A percentile compares a stretch with the other conserved stretches of the same genome.
Conservation (phyloP, 1,139 yeast genomes). For the Candida sanyaensis region DNA sequence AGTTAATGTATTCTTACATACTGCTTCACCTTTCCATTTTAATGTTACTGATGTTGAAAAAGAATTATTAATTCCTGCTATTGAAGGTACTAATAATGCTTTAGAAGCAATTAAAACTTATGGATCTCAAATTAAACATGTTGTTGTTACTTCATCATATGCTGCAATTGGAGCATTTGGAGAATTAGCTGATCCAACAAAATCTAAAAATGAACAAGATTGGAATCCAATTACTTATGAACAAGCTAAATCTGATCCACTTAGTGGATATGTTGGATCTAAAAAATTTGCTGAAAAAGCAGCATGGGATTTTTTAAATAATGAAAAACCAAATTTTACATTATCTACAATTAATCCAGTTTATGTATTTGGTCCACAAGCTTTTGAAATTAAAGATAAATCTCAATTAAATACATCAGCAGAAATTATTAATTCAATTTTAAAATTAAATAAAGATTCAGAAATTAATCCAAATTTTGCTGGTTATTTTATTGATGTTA, state of each 20-base stretch:
- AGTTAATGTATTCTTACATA: slow-evolving; percentile 28
- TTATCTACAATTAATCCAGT: slow-evolving; percentile 48
- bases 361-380: slow-evolving; percentile 49
- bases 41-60: slow-evolving; percentile 25
- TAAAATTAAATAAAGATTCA: slow-evolving; percentile 12
- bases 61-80: slow-evolving; percentile 34
- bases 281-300: slow-evolving; percentile 54
- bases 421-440: slow-evolving; percentile 31
- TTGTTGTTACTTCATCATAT: slow-evolving; percentile 31
- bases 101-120: slow-evolving; percentile 23
- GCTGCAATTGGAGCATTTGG: slow-evolving; percentile 22
- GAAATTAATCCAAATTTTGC: slow-evolving; percentile 17
- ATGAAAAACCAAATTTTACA: slow-evolving; percentile 40
- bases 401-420: slow-evolving; percentile 42
- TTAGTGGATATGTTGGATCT: slow-evolving; percentile 48
- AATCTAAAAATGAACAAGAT: slow-evolving; percentile 25
- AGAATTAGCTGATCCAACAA: slow-evolving; percentile 12
- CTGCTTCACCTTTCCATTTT: slow-evolving; percentile 35
- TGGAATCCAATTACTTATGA: slow-evolving; percentile 45
- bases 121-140: slow-evolving; percentile 26
- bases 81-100: slow-evolving; percentile 31
- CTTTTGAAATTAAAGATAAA: slow-evolving; percentile 31
- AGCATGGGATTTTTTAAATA: slow-evolving; percentile 46
- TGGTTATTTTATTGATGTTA: slow-evolving; percentile 45
- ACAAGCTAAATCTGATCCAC: slow-evolving; percentile 25